Conservation (phyloP, 257 asterid species). For the Hygrophila difformis region DNA sequence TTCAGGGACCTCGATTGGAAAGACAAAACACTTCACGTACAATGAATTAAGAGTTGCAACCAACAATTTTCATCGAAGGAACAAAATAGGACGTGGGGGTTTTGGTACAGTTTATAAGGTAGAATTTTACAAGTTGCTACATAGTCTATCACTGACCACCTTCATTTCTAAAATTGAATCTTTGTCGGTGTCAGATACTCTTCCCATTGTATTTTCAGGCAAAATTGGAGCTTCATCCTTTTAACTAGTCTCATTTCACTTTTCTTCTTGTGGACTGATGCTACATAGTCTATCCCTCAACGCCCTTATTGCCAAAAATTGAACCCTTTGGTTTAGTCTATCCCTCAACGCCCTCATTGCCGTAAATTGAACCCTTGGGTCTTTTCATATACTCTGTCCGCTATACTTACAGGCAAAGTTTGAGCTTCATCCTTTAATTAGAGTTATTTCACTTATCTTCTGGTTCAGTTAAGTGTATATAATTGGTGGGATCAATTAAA, state of each 20-base stretch:
- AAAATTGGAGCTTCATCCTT: background rate
- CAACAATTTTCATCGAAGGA: slow-evolving; percentile 46
- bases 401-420: slow-evolving; percentile 1
- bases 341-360: too few relatives aligned
- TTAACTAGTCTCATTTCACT: too few relatives aligned
- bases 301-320: too few relatives aligned
- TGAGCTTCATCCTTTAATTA: slow-evolving; percentile 1
- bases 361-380: too few relatives aligned
- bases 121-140: slow-evolving; percentile 13
- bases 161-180: too few relatives aligned
- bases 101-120: slow-evolving; percentile 94
- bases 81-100: slow-evolving; percentile 91
- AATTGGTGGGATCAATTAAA: slow-evolving; percentile 3
- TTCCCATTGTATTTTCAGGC: slow-evolving; percentile 3
- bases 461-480: too few relatives aligned
- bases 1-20: slow-evolving; percentile 36
- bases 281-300: too few relatives aligned
- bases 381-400: slow-evolving; percentile 9
- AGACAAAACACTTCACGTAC: slow-evolving; percentile 52
- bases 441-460: too few relatives aligned
- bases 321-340: too few relatives aligned
- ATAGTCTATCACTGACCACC: too few relatives aligned
- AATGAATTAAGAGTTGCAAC: slow-evolving; percentile 60
- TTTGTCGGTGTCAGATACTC: slow-evolving; percentile 14
- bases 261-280: too few relatives aligned